Base-by-base conservation (phyloP, 805 yeast genomes). In the Debaryomyces maramus region DNA sequence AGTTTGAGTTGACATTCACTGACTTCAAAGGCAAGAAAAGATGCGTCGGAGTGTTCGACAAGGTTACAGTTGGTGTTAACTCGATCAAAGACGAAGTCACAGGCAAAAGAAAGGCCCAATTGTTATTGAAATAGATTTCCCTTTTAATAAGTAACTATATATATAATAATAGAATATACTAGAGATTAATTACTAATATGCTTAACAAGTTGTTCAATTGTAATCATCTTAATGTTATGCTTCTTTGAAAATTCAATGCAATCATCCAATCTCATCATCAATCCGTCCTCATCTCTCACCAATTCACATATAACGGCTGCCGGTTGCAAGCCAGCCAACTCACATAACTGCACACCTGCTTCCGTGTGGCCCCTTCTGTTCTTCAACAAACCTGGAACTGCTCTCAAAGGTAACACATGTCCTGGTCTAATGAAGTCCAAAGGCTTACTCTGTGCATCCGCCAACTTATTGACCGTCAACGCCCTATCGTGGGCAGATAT, bases 351-450 rank as follows among this genome's bases (percentile, higher is more conserved):
- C 6, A 93, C 95, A 19, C 88, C 89, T 13, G 99, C 98, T 67
- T 93, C 99, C 8, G 99, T 93, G 61, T 93, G 99, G 11, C 99
- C 99, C 42, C 86, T 73, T 72, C 99, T 85, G 36, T 70, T 67
- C 41, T 81, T 70, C 41, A 93, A 80, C 38, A 95, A 83, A 1
- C 96, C 96, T 17, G 85, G 85, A 15, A 75, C 85, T 3, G 98
- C 98, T 52, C 98, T 77, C 52, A 93, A 73, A 3, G 99, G 99
- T 48, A 91, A 79, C 21, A 93, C 70, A 58, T 93, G 99, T 13
- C 99, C 99, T 0, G 99, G 99, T 53, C 85, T 80, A 58, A 87
- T 68, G 58, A 93, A 87, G 43, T 88, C 90, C 0, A 50, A 66
- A 0, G 95, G 74, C 31, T 66, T 70, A 6, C 83, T 58, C 3